These are phyloP conservation scores for Phyllosticta paracitricarpa DNA, from an alignment of 2,329 filamentous ascomycete species.

Conservation along the genomic window DNA sequence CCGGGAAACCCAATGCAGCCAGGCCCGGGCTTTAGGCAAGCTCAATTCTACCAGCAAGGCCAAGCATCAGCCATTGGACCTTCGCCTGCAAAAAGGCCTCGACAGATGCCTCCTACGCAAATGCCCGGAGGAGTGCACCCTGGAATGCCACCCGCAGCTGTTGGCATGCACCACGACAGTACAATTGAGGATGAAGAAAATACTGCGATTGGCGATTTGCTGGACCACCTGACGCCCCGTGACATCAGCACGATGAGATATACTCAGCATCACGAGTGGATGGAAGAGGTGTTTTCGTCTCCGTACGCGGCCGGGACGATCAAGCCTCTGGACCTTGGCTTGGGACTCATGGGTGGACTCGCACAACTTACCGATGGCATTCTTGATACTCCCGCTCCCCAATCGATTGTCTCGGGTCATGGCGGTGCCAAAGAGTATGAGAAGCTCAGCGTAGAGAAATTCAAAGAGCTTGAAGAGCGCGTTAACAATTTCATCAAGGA, in stretches of 20 bases:
- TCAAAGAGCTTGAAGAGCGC: conserved; percentile 74
- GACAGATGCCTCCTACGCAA: conserved; percentile 28
- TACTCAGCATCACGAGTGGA: conserved; percentile 95
- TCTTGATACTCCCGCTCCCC: conserved; percentile 49
- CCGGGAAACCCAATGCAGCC: conserved; percentile 25
- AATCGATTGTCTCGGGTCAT: conserved; percentile 16
- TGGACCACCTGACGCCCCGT: conserved; percentile 79
- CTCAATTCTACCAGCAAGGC: conserved; percentile 21
- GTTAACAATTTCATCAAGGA: conserved; percentile 62
- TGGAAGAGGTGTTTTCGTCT: conserved; percentile 92
- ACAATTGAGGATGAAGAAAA: conserved; percentile 83
- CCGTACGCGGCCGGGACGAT: conserved; percentile 82
- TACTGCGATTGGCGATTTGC: conserved; percentile 72
- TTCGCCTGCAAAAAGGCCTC: conserved; percentile 37
- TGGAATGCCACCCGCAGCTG: conserved; percentile 14
- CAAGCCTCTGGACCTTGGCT: conserved; percentile 72
- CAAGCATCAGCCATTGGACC: conserved; percentile 24
- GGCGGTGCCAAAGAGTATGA: conserved; percentile 37
- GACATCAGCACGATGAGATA: conserved; percentile 84
- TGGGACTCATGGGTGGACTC: conserved; percentile 70
- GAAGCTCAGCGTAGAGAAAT: conserved; percentile 62
- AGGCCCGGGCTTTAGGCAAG: conserved; percentile 14
- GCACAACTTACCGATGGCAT: conserved; percentile 74
- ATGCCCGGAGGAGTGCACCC: conserved; percentile 36
- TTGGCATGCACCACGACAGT: conserved; percentile 26